Conservation (phyloP, 306 rosid species). For the Casuarina glauca region DNA sequence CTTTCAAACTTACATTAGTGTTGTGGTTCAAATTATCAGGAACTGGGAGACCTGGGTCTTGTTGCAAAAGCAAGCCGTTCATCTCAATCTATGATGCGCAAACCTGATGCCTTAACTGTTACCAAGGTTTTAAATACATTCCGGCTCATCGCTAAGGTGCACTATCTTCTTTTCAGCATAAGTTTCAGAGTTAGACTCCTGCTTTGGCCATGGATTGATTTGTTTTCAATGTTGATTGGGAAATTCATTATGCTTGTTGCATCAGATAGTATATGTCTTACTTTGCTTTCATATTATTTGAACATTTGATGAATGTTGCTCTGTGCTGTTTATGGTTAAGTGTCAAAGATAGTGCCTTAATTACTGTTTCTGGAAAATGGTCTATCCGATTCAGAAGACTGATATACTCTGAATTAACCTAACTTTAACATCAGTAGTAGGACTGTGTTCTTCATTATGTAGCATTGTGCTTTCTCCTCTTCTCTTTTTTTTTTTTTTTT, state of each 20-base stretch:
- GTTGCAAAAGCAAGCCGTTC: conserved; percentile 84
- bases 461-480: neutral
- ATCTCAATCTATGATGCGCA: conserved; percentile 79
- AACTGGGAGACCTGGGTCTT: conserved; percentile 77
- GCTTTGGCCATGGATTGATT: conserved; percentile 11
- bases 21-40: conserved; percentile 41
- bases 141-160: conserved; percentile 79
- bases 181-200: neutral
- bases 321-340: neutral
- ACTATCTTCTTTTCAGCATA: neutral
- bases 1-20: neutral
- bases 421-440: neutral
- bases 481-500: neutral
- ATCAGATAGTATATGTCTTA: conserved; percentile 15
- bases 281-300: neutral
- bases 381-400: neutral
- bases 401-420: neutral
- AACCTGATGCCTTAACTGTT: conserved; percentile 75
- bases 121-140: conserved; percentile 75
- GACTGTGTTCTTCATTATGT: neutral
- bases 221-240: neutral
- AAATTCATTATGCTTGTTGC: conserved; percentile 10
- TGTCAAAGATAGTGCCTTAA: neutral
- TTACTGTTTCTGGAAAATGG: neutral
- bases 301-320: neutral